Conservation (phyloP, 2,329 filamentous ascomycete genomes). For the Penicillium sp. region DNA sequence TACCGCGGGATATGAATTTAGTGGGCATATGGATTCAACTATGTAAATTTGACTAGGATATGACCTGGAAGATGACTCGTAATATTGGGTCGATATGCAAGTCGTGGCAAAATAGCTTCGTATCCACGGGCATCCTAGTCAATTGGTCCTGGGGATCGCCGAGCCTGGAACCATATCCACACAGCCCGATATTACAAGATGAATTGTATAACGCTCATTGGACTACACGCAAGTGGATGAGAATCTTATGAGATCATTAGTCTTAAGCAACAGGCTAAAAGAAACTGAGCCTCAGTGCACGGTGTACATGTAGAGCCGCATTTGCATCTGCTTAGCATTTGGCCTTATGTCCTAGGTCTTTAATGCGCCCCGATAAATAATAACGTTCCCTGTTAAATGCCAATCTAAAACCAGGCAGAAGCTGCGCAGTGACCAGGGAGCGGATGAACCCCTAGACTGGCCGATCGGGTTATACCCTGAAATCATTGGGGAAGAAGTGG, state of each 20-base stretch:
- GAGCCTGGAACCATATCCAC: neutral
- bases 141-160: neutral
- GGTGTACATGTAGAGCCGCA: neutral
- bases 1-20: too few species aligned
- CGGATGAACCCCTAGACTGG: neutral
- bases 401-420: neutral
- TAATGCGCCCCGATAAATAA: neutral
- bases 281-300: neutral
- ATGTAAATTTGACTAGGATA: neutral
- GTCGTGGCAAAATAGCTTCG: neutral
- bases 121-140: neutral
- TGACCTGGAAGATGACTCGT: neutral
- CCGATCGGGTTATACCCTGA: neutral
- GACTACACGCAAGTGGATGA: neutral
- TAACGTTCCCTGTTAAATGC: neutral
- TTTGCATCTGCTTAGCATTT: neutral
- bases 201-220: neutral
- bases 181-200: neutral
- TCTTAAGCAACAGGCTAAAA: neutral
- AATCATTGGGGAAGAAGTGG: slow-evolving; percentile 28
- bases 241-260: neutral
- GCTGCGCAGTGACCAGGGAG: too few species aligned
- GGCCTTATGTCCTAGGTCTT: neutral
- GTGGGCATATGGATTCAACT: too few species aligned
- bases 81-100: neutral